Evolutionary conservation across 2,329 filamentous ascomycete species (phyloP), one percentile per base, ranked within the genome.

Genomic region (Cryphonectria carpinicola): DNA sequence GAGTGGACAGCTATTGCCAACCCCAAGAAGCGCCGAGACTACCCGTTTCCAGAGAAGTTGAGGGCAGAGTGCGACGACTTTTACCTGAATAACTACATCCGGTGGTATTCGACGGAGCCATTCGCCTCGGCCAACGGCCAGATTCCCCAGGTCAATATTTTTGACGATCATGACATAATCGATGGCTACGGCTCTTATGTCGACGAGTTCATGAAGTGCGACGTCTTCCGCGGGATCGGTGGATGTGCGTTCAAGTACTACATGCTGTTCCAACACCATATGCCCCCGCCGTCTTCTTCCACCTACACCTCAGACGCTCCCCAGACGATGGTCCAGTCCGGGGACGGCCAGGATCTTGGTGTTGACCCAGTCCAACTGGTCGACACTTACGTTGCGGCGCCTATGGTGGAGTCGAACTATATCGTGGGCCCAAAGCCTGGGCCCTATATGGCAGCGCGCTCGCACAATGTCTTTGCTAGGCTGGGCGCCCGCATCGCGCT

Each of bases 181-280:
- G 71, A 73, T 39, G 96, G 96, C 0, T 99, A 93, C 78, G 96
- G 96, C 4, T 97, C 94, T 0, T 99, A 99, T 80, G 90, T 94
- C 37, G 90, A 98, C 77, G 90, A 94, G 52, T 98, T 98, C 78
- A 98, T 98, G 94, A 89, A 88, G 76, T 96, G 94, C 66, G 69
- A 93, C 63, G 94, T 99, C 7, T 98, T 99, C 81, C 92, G 92
- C 61, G 96, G 96, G 28, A 89, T 99, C 70, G 96, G 96, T 6
- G 94, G 93, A 43, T 90, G 95, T 68, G 96, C 96, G 1, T 97
- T 96, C 85, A 99, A 99, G 81, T 98, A 98, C 81, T 99, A 99
- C 79, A 89, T 98, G 87, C 88, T 99, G 13, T 99, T 99, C 81
- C 96, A 99, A 82, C 96, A 99, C 76, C 95, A 98, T 77, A 83